Evolutionary conservation across 2,329 filamentous ascomycete species (phyloP).

Genomic region (Aspergillus hortae): DNA sequence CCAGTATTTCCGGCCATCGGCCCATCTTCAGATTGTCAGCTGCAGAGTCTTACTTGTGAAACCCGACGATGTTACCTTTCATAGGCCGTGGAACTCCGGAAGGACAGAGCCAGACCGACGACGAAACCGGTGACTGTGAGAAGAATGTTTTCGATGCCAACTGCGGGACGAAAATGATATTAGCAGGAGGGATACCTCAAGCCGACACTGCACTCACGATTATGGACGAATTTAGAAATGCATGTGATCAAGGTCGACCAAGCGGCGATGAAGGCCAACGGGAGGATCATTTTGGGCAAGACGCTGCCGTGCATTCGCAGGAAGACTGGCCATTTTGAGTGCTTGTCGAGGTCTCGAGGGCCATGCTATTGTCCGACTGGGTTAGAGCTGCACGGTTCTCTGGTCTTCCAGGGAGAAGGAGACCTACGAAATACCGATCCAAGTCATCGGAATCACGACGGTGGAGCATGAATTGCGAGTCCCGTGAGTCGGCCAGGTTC

Average conservation of each 20-base stretch:
- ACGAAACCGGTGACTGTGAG: conserved; percentile 79
- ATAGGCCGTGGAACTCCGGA: conserved; percentile 73
- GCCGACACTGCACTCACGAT: conserved; percentile 24
- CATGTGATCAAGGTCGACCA: conserved; percentile 67
- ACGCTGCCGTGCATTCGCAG: conserved; percentile 74
- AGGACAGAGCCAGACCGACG: conserved; percentile 72
- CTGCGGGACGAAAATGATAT: conserved; percentile 16
- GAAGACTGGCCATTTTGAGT: conserved; percentile 74
- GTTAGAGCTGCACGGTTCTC: background rate
- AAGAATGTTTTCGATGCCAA: conserved; percentile 64
- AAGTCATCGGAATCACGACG: conserved; percentile 43
- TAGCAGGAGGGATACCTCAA: background rate
- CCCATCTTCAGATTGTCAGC: conserved; percentile 38
- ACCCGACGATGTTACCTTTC: conserved; percentile 51
- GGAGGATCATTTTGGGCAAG: conserved; percentile 69
- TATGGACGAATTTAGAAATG: conserved; percentile 48
- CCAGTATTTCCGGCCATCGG: conserved; percentile 63
- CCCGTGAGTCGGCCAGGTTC: conserved; percentile 29
- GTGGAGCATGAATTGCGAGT: conserved; percentile 28
- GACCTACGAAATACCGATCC: conserved; percentile 59
- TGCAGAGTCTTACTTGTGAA: background rate
- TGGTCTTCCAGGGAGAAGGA: background rate
- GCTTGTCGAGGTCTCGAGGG: conserved; percentile 66
- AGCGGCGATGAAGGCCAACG: conserved; percentile 57
- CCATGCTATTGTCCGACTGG: conserved; percentile 21